Evolutionary conservation across 345 rosid genomes (phyloP).

Genomic region (Odontarrhena argentea): DNA sequence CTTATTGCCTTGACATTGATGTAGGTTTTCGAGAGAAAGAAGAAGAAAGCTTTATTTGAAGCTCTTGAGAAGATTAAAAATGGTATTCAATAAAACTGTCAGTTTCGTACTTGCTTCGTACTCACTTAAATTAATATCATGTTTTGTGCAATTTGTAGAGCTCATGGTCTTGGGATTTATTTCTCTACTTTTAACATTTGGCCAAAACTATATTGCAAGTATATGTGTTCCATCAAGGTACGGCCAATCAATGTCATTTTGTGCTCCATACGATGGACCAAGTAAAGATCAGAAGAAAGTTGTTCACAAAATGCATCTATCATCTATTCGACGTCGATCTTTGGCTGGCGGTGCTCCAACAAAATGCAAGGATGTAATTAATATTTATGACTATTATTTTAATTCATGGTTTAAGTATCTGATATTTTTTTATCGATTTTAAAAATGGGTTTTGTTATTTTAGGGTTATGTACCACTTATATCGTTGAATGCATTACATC

Average conservation of each 20-base stretch:
- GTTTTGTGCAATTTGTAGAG: conserved; percentile 47
- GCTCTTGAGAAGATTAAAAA: conserved; percentile 81
- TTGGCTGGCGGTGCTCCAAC: conserved; percentile 42
- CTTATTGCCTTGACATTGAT: neutral
- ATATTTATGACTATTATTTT: neutral
- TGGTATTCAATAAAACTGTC: conserved; percentile 43
- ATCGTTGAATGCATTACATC: conserved; percentile 70
- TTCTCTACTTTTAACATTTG: conserved; percentile 71
- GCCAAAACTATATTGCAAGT: conserved; percentile 64
- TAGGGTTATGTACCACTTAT: conserved; percentile 71
- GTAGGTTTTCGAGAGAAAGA: conserved; percentile 51
- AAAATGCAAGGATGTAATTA: conserved; percentile 1
- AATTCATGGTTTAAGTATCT: neutral
- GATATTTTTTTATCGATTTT: neutral
- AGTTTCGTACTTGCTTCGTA: no score
- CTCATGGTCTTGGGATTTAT: conserved; percentile 93
- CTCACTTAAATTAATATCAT: neutral
- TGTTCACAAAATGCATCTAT: neutral
- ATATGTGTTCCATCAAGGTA: conserved; percentile 55
- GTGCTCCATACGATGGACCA: conserved; percentile 37
- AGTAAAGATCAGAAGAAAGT: conserved; percentile 3
- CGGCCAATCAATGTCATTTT: conserved; percentile 74
- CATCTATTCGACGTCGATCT: conserved; percentile 17
- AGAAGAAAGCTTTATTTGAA: conserved; percentile 64
- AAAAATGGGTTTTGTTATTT: neutral